Percentiles rank a stretch among this genome's conserved stretches.
Conservation (phyloP, 2,329 filamentous ascomycete genomes). For the Lasiodiplodia sp. region DNA sequence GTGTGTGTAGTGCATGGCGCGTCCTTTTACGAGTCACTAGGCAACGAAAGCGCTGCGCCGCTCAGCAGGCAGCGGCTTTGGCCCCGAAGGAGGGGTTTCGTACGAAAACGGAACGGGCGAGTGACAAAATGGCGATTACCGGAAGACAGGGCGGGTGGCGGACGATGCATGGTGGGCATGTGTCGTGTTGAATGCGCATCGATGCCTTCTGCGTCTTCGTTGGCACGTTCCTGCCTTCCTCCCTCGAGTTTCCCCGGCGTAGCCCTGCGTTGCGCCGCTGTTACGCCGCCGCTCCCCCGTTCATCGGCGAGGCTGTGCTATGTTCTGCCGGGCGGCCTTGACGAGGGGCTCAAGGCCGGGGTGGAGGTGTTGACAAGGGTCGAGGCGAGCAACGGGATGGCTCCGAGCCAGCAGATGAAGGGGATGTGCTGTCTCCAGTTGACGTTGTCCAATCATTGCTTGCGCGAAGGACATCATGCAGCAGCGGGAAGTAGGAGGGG, state of each 20-base stretch:
- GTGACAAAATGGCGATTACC: not conserved
- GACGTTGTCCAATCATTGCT: not conserved
- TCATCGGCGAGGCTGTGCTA: not conserved
- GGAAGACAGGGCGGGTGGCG: not conserved
- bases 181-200: not conserved
- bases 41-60: not conserved
- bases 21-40: not conserved
- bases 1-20: constrained; percentile 4
- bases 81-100: not conserved
- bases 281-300: not conserved
- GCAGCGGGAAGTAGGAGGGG: not conserved
- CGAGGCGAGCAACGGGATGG: not conserved
- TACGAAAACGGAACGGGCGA: not conserved
- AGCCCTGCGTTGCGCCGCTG: not conserved
- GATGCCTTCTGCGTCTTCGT: not conserved
- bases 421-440: not conserved
- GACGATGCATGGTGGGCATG: not conserved
- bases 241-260: not conserved
- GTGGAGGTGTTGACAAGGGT: not conserved
- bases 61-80: not conserved
- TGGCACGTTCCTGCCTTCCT: not conserved
- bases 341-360: not conserved
- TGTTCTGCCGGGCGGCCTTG: constrained; percentile 26
- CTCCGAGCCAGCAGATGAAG: not conserved
- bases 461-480: not conserved